phyloP scores from a whole-genome alignment of 192 early-diverging fungal species.

The Coemansia sp. region DNA sequence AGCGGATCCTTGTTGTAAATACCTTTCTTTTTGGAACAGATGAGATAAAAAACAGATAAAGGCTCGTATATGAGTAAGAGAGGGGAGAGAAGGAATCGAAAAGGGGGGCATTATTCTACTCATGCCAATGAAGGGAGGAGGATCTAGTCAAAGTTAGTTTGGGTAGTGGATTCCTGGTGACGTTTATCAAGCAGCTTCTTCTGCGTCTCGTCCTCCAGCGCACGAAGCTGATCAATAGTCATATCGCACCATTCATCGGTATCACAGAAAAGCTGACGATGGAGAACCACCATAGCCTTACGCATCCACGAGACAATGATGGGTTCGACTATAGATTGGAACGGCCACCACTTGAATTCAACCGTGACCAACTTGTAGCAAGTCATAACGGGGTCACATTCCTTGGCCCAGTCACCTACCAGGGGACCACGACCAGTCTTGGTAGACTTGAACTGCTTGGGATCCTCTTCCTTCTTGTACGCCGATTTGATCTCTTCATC shows the following conservation, averaged over 20 bases:
- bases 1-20: too few species aligned
- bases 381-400: conserved; percentile 73
- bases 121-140: conserved; percentile 1
- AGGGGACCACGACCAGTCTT: conserved; percentile 74
- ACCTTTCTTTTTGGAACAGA: too few species aligned
- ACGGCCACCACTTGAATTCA: conserved; percentile 75
- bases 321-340: conserved; percentile 66
- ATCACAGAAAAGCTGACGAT: conserved; percentile 76
- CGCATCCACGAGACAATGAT: conserved; percentile 63
- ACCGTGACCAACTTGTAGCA: conserved; percentile 80
- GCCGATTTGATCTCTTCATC: conserved; percentile 56
- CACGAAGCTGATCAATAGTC: conserved; percentile 69
- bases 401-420: conserved; percentile 59
- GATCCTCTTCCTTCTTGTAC: conserved; percentile 67
- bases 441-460: conserved; percentile 60
- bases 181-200: conserved; percentile 59
- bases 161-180: conserved; percentile 35
- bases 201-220: conserved; percentile 66
- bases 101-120: too few species aligned
- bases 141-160: conserved; percentile 35
- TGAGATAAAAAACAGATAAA: neutral
- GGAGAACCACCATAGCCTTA: conserved; percentile 65
- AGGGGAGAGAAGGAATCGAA: too few species aligned
- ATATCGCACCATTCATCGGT: conserved; percentile 79
- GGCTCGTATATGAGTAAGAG: too few species aligned